Base-by-base conservation (phyloP, 2,329 filamentous ascomycete genomes). In the Colletotrichum horii region DNA sequence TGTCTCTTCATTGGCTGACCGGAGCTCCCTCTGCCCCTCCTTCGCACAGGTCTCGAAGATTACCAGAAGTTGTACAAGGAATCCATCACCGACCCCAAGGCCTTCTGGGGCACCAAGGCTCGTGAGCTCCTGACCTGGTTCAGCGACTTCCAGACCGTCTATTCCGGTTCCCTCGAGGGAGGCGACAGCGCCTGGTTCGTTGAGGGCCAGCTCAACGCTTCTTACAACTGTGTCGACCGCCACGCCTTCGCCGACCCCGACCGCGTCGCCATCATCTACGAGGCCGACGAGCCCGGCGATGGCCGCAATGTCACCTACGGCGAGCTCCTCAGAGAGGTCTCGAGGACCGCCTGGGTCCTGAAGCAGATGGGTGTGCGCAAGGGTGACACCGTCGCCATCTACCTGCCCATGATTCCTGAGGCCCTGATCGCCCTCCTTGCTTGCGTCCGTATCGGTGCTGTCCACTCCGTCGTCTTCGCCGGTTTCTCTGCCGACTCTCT, bases 331-430 rank as follows among this genome's bases (percentile, higher is more conserved):
- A 93, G 96, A 78, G 92, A 99, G 85, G 96, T 99, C 67, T 98
- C 94, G 82, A 94, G 92, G 85, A 92, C 95, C 19, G 94, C 97
- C 60, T 95, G 95, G 88, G 94, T 94, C 28, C 91, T 99, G 80
- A 98, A 96, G 90, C 92, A 96, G 88, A 97, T 98, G 92, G 97
- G 97, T 78, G 96, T 99, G 76, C 93, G 94, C 88, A 98, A 98
- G 90, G 97, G 97, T 71, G 97, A 99, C 86, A 98, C 96, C 6
- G 96, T 99, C 73, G 97, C 96, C 78, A 94, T 99, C 79, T 99
- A 99, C 89, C 88, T 99, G 78, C 97, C 97, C 84, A 99, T 99
- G 97, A 98, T 99, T 85, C 97, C 97, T 71, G 96, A 99, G 86
- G 97, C 97, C 8, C 82, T 99, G 74, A 90, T 99, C 81, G 94